A percentile compares a stretch with the other conserved stretches of the same genome.
Evolutionary conservation across 345 rosid species (phyloP).

Genomic region (Draba incana): DNA sequence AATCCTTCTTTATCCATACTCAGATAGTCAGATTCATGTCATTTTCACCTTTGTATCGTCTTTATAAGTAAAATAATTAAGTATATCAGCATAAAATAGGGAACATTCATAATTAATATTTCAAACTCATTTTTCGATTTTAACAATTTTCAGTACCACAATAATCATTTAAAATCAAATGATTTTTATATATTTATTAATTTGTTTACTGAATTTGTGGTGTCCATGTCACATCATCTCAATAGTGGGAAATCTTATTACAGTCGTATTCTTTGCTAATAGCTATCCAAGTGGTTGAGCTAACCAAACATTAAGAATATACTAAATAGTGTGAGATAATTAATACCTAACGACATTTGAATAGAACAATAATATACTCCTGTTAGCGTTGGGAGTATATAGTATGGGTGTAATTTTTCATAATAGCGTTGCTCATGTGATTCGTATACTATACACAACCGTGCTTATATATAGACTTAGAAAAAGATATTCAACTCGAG

Average conservation of each 20-base stretch:
- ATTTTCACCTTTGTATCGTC: slow-evolving; percentile 35
- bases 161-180: not conserved
- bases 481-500: too few species aligned
- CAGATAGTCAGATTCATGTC: slow-evolving; percentile 25
- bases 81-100: slow-evolving; percentile 18
- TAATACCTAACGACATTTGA: slow-evolving; percentile 5
- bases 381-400: not conserved
- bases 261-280: not conserved
- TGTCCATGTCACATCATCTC: slow-evolving; percentile 16
- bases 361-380: not conserved
- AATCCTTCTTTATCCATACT: slow-evolving; percentile 24
- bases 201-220: not conserved
- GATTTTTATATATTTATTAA: not conserved
- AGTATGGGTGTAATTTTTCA: slow-evolving; percentile 3
- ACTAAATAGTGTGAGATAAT: not conserved
- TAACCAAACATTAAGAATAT: slow-evolving; percentile 21
- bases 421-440: slow-evolving; percentile 7
- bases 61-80: slow-evolving; percentile 6
- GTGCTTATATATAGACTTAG: too few species aligned
- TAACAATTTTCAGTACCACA: not conserved
- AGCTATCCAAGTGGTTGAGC: slow-evolving; percentile 4
- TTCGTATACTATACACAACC: too few species aligned
- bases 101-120: slow-evolving; percentile 1
- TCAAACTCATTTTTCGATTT: not conserved
- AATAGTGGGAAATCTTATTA: not conserved